Percentiles rank a stretch among this genome's conserved stretches.
These are phyloP conservation scores for Eimeria maxima DNA, from an alignment of 169 alveolate species.

Conservation along the genomic window DNA sequence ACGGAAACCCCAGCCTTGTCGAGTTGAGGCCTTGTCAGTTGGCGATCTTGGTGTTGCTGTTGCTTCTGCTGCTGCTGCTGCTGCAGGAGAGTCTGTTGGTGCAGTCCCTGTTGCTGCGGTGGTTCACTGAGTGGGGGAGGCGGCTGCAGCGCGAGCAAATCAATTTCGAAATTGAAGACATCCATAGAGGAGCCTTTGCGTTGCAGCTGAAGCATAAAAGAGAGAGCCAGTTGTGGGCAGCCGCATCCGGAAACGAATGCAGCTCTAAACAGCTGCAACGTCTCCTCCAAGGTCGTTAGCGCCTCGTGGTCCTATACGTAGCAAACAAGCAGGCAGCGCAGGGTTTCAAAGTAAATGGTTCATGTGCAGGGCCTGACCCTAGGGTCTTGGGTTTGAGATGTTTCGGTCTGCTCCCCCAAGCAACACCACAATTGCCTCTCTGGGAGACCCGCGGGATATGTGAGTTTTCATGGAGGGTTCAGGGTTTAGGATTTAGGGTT, in stretches of 20 bases:
- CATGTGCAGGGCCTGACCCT: no score
- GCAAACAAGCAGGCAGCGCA: background rate
- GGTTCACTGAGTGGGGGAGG: slow-evolving; percentile 82
- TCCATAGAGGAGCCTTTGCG: slow-evolving; percentile 94
- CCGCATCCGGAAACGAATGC: slow-evolving; percentile 88
- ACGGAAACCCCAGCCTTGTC: slow-evolving; percentile 31
- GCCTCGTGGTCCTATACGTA: slow-evolving; percentile 85
- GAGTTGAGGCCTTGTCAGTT: background rate
- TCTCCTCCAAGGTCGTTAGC: slow-evolving; percentile 83
- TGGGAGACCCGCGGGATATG: no score
- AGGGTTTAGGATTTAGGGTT: background rate
- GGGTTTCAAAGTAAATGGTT: no score
- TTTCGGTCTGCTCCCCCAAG: background rate
- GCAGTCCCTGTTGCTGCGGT: background rate
- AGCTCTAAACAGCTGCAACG: slow-evolving; percentile 80
- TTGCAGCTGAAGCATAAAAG: slow-evolving; percentile 91
- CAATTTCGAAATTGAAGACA: slow-evolving; percentile 88
- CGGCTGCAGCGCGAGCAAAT: slow-evolving; percentile 91
- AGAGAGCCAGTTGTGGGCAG: slow-evolving; percentile 87
- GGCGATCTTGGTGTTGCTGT: background rate
- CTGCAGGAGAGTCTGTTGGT: background rate
- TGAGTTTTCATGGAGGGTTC: background rate
- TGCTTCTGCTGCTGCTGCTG: background rate
- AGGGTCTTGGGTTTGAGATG: no score
- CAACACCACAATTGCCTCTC: no score